Evolutionary conservation across 352 stramenopile species (phyloP).

Genomic region (Phytophthora multivora): DNA sequence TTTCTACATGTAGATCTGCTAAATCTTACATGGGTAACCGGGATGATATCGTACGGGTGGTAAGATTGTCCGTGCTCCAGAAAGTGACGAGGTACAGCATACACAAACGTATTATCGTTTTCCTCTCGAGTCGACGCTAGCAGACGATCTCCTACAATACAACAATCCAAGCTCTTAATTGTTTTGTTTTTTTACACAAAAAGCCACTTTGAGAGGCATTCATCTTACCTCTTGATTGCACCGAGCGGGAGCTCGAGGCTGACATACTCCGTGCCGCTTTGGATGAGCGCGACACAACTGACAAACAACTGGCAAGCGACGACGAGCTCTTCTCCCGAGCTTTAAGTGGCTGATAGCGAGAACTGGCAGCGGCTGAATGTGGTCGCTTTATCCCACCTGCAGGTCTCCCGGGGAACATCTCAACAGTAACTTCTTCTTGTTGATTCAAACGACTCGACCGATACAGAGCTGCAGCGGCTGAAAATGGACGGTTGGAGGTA

Average conservation of each 20-base stretch:
- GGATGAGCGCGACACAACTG: slow-evolving; percentile 6
- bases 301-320: slow-evolving; percentile 21
- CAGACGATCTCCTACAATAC: slow-evolving; percentile 14
- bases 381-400: slow-evolving; percentile 23
- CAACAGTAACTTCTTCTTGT: not conserved
- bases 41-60: slow-evolving; percentile 73
- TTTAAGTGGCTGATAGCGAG: slow-evolving; percentile 11
- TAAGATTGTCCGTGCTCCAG: slow-evolving; percentile 51
- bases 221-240: slow-evolving; percentile 21
- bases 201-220: no score
- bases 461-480: slow-evolving; percentile 11
- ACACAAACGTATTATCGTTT: slow-evolving; percentile 59
- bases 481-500: slow-evolving; percentile 26
- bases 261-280: slow-evolving; percentile 19
- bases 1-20: no score
- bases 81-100: slow-evolving; percentile 64
- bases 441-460: not conserved
- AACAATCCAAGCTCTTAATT: not conserved
- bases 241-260: slow-evolving; percentile 6
- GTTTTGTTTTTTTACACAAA: not conserved
- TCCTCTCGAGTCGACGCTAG: slow-evolving; percentile 23
- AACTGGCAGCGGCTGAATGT: slow-evolving; percentile 29
- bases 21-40: slow-evolving; percentile 57
- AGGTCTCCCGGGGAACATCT: not conserved
- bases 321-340: slow-evolving; percentile 21